These are phyloP conservation scores for Globisporangium solare DNA, from an alignment of 352 stramenopile species.

Conservation along the genomic window DNA sequence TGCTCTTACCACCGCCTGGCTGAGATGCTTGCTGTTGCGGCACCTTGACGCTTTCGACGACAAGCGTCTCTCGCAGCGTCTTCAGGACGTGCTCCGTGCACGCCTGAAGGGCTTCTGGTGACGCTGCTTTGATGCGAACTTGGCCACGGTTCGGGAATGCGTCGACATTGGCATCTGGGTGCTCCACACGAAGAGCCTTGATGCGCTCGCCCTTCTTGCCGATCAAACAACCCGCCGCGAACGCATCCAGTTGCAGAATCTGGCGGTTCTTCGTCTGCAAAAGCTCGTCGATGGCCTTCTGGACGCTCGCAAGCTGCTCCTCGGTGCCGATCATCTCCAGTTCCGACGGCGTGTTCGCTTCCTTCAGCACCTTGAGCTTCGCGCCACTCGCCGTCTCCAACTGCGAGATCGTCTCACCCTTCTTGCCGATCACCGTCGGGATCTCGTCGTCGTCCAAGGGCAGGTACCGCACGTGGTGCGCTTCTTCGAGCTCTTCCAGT, in stretches of 20 bases:
- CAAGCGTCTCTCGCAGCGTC: constrained; percentile 51
- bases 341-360: constrained; percentile 35
- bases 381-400: constrained; percentile 61
- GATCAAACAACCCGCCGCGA: constrained; percentile 67
- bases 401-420: constrained; percentile 69
- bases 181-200: constrained; percentile 53
- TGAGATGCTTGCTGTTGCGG: constrained; percentile 9
- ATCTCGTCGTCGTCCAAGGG: constrained; percentile 76
- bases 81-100: constrained; percentile 64
- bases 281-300: constrained; percentile 49
- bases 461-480: constrained; percentile 57
- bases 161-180: constrained; percentile 62
- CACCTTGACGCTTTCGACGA: constrained; percentile 58
- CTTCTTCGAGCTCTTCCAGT: constrained; percentile 57
- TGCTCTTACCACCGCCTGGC: constrained; percentile 11
- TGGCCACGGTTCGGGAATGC: constrained; percentile 65
- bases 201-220: constrained; percentile 82
- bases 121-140: constrained; percentile 63
- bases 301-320: constrained; percentile 51
- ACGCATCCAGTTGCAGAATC: constrained; percentile 69
- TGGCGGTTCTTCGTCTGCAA: constrained; percentile 76
- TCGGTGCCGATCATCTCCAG: constrained; percentile 72
- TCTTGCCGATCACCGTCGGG: constrained; percentile 71
- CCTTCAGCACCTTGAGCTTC: constrained; percentile 52
- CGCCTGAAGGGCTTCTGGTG: constrained; percentile 44